Evolutionary conservation across 257 asterid species (phyloP), one percentile per base, ranked within the genome.

Genomic region (Ehretia macrophylla): DNA sequence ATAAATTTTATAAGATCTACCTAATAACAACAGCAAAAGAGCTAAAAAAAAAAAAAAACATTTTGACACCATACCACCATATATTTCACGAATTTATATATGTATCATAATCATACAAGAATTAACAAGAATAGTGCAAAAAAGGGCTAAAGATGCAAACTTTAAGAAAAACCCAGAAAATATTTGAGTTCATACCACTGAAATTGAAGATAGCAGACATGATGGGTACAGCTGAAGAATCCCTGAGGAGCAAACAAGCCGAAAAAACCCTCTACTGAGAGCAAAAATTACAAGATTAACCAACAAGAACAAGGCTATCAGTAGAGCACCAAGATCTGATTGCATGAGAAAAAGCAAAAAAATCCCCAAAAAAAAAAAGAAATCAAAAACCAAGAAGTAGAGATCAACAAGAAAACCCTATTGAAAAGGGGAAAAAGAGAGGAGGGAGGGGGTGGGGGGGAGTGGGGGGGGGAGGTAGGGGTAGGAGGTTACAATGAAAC

Each of bases 141-240:
- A 56, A n/a, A 44, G 49, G 4, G 11, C 16, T 51, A 45, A 67
- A 69, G 32, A 63, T n/a, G 18, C 1, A 40, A 75, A 46, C 58
- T 73, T 56, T 49, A 74, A 49, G 14, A 55, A 58, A 66, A 74
- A 56, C 59, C 68, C 55, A 71, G 16, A 53, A 59, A 72, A 59
- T 77, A 63, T 58, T 14, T 12, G 53, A 71, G 17, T 17, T 8
- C 80, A 54, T 86, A 92, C 99, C 99, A 71, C 74, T 74, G 87
- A 81, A 88, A 72, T 79, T 86, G 56, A 84, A 58, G 72, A 92
- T 79, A 72, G 85, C 59, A 77, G 96, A 77, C 99, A 92, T 92
- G 78, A 92, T 92, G 78, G 75, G 59, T 56, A 64, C 27, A 59
- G 58, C 16, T 68, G 67, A 60, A 68, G 67, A 75, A 40, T 64